Percentiles rank a stretch among this genome's conserved stretches.
Evolutionary conservation across 495 filamentous ascomycete genomes (phyloP).

Genomic region (Aspergillus sparsus): DNA sequence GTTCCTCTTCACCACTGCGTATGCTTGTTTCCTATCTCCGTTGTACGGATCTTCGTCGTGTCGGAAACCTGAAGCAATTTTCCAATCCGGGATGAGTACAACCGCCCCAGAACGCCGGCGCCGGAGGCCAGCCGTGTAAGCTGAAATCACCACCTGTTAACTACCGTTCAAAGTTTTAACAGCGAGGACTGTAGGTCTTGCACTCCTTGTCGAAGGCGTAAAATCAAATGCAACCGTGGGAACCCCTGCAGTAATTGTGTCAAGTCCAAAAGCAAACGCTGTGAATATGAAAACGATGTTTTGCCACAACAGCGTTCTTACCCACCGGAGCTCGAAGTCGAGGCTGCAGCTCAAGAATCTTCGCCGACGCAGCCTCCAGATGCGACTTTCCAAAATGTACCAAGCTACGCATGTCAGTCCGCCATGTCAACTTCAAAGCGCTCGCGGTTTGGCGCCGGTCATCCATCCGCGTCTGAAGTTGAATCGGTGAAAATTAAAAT

Average conservation of each 20-base stretch:
- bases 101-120: constrained; percentile 40
- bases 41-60: not conserved
- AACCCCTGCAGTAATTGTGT: constrained; percentile 53
- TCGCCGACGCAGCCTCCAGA: not conserved
- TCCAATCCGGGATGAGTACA: constrained; percentile 29
- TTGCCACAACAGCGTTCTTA: constrained; percentile 18
- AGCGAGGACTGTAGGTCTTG: constrained; percentile 37
- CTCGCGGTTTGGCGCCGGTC: constrained; percentile 32
- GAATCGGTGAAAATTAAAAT: constrained; percentile 43
- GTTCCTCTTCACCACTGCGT: not conserved
- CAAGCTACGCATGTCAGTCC: constrained; percentile 20
- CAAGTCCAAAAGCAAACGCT: constrained; percentile 42
- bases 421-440: constrained; percentile 22
- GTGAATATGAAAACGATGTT: constrained; percentile 39
- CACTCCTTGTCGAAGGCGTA: constrained; percentile 47
- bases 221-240: constrained; percentile 53
- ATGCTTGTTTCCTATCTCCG: not conserved
- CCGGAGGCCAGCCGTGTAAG: constrained; percentile 49
- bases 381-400: not conserved
- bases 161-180: not conserved
- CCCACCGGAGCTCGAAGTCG: not conserved
- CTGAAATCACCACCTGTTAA: not conserved
- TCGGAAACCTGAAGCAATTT: not conserved
- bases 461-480: constrained; percentile 32
- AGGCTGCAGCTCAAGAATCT: not conserved